Evolutionary conservation across 345 rosid genomes (phyloP).

Genomic region (Arabis alpina): DNA sequence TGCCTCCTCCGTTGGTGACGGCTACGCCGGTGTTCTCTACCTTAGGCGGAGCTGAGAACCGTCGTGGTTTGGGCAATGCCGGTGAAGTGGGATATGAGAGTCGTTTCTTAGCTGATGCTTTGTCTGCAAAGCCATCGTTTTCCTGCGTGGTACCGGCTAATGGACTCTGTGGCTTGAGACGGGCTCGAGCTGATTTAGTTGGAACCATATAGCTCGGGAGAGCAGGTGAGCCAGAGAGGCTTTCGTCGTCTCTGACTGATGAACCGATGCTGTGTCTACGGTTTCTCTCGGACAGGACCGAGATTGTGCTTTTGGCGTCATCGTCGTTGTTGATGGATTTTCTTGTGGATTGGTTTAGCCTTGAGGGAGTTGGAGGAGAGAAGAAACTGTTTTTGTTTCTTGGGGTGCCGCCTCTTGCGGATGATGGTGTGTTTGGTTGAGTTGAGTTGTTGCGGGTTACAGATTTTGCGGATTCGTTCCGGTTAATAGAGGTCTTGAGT

Average conservation of each 20-base stretch:
- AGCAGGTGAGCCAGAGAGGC: slow-evolving; percentile 61
- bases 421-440: slow-evolving; percentile 58
- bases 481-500: slow-evolving; percentile 48
- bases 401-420: slow-evolving; percentile 63
- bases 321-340: slow-evolving; percentile 66
- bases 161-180: slow-evolving; percentile 67
- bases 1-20: slow-evolving; percentile 50
- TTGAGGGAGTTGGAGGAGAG: slow-evolving; percentile 69
- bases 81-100: slow-evolving; percentile 82
- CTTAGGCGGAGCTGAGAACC: slow-evolving; percentile 84
- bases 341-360: slow-evolving; percentile 53
- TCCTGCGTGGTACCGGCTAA: slow-evolving; percentile 44
- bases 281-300: slow-evolving; percentile 59
- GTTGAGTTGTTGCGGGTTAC: slow-evolving; percentile 65
- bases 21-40: slow-evolving; percentile 53
- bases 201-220: slow-evolving; percentile 93
- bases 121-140: slow-evolving; percentile 61
- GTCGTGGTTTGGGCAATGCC: slow-evolving; percentile 58
- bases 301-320: slow-evolving; percentile 69
- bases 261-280: slow-evolving; percentile 80
- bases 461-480: slow-evolving; percentile 66
- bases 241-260: slow-evolving; percentile 72
- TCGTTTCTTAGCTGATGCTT: slow-evolving; percentile 69
- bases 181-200: slow-evolving; percentile 86
- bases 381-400: slow-evolving; percentile 50